phyloP scores from a whole-genome alignment of 495 filamentous ascomycete species.

The Poronia punctata region DNA sequence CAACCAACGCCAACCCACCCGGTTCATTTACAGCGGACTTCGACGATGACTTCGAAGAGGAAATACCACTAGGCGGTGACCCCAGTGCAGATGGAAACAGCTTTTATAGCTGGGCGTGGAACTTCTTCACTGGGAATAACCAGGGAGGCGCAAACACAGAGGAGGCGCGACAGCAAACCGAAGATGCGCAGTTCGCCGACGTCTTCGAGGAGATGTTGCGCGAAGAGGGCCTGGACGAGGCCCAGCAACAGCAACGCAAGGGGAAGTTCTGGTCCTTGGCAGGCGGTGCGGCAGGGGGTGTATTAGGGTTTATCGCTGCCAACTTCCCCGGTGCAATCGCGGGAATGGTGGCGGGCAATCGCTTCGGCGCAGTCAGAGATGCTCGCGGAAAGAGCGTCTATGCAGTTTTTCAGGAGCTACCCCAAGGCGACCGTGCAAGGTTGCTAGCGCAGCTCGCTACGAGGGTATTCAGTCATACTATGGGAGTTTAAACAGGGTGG shows the following conservation, averaged over 20 bases:
- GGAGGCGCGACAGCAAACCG: slow-evolving; percentile 32
- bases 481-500: slow-evolving; percentile 27
- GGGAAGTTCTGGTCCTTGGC: slow-evolving; percentile 79
- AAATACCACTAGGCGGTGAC: slow-evolving; percentile 33
- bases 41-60: slow-evolving; percentile 52
- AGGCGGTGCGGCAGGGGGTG: slow-evolving; percentile 80
- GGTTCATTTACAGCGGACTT: slow-evolving; percentile 36
- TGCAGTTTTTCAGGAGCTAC: slow-evolving; percentile 79
- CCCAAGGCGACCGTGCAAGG: slow-evolving; percentile 68
- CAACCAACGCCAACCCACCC: slow-evolving; percentile 26
- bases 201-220: slow-evolving; percentile 98
- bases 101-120: slow-evolving; percentile 43
- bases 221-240: slow-evolving; percentile 79
- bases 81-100: slow-evolving; percentile 7
- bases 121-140: slow-evolving; percentile 38
- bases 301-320: slow-evolving; percentile 88
- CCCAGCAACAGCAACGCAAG: slow-evolving; percentile 43
- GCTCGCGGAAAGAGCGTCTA: slow-evolving; percentile 93
- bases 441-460: slow-evolving; percentile 69
- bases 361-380: slow-evolving; percentile 81
- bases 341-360: slow-evolving; percentile 87
- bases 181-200: slow-evolving; percentile 75
- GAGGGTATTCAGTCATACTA: slow-evolving; percentile 58
- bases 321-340: slow-evolving; percentile 86
- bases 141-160: slow-evolving; percentile 14